These are phyloP conservation scores for Plasmodium ovale DNA, from an alignment of 169 alveolate genomes.

Conservation along the genomic window DNA sequence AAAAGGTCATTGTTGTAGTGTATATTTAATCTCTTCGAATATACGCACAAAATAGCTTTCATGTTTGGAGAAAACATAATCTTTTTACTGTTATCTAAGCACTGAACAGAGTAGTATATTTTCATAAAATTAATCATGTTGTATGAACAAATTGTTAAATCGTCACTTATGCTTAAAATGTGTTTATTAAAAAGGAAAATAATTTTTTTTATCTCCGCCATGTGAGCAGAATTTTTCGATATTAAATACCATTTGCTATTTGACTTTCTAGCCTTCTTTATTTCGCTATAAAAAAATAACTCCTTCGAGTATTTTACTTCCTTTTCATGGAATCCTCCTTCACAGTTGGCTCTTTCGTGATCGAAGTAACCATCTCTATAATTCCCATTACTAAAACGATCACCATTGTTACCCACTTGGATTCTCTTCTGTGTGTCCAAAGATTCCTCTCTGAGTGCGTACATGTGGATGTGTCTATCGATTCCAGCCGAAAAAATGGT, in stretches of 20 bases:
- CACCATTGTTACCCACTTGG: too few relatives aligned
- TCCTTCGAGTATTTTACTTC: background rate
- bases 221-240: slow-evolving; percentile 22
- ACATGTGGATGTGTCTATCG: background rate
- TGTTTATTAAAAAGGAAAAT: background rate
- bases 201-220: slow-evolving; percentile 42
- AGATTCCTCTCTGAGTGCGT: too few relatives aligned
- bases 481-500: slow-evolving; percentile 41
- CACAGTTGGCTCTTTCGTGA: background rate
- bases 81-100: background rate
- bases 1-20: slow-evolving; percentile 2
- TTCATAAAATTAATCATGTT: background rate
- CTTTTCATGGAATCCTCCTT: background rate
- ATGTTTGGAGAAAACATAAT: slow-evolving; percentile 5
- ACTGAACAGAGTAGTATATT: slow-evolving; percentile 4
- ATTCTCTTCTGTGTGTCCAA: too few relatives aligned
- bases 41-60: slow-evolving; percentile 19
- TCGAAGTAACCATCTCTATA: too few relatives aligned
- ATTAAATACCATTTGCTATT: slow-evolving; percentile 29
- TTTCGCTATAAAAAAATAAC: slow-evolving; percentile 3
- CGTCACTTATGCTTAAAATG: slow-evolving; percentile 44
- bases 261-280: slow-evolving; percentile 9
- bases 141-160: slow-evolving; percentile 24
- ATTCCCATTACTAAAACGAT: too few relatives aligned
- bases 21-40: slow-evolving; percentile 16